Evolutionary conservation across 192 early-diverging fungal genomes (phyloP).

Genomic region (Linnemannia hyalina): DNA sequence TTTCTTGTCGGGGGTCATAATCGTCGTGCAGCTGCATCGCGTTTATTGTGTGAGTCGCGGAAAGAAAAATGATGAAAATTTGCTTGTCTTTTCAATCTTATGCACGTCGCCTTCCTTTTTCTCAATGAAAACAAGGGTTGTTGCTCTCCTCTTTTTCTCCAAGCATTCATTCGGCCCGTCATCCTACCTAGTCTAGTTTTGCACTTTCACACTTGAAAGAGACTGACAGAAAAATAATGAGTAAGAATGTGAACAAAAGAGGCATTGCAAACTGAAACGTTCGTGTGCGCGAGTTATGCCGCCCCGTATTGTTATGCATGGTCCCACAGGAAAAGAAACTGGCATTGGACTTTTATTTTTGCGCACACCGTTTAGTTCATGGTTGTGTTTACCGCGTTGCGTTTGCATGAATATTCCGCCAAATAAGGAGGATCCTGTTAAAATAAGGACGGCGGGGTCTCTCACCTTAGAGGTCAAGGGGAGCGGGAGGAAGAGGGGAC

Average conservation of each 20-base stretch:
- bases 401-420: no score
- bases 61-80: neutral
- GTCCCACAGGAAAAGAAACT: neutral
- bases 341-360: neutral
- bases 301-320: neutral
- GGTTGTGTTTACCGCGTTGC: neutral
- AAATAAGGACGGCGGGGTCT: no score
- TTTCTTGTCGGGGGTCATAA: neutral
- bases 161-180: neutral
- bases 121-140: neutral
- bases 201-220: neutral
- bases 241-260: neutral
- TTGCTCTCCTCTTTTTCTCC: neutral
- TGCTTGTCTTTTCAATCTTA: neutral
- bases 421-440: no score
- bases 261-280: neutral
- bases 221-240: neutral
- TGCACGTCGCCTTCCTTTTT: neutral
- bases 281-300: neutral
- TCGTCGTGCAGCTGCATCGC: neutral
- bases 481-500: no score
- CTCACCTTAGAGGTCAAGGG: no score
- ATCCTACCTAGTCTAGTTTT: neutral
- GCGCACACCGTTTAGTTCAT: neutral
- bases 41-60: neutral